Evolutionary conservation across 208 protist species (phyloP), one percentile per base, ranked within the genome.

Genomic region (Trichomonas gallinae): DNA sequence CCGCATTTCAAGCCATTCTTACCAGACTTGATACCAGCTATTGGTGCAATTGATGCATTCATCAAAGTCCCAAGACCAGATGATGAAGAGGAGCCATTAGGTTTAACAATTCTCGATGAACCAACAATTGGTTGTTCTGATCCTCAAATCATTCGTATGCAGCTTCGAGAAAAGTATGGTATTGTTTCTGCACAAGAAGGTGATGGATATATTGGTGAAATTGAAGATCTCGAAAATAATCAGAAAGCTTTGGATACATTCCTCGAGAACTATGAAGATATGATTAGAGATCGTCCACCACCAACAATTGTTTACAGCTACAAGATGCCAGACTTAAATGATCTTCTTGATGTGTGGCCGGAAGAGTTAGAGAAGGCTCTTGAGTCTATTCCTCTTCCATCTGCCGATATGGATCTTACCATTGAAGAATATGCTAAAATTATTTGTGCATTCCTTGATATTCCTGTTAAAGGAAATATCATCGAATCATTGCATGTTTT

Each of bases 401-500:
- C 98, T 13, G 98, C 98, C 0, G 96, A 98, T 31, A 98, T 99
- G 23, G 98, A 99, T 96, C 96, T 99, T 31, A 98, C 99, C 15
- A 96, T 99, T 45, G 98, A 98, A 58, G 98, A 99, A 96, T 99
- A 99, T 96, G 98, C 98, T n/a, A 97, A 98, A 17, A 98, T 98
- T 0, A 97, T 99, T 10, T 99, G 99, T 97, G 98, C 98, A 38
- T 97, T 99, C 34, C 97, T 99, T 36, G 99, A 99, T 96, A 99
- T 99, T 63, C 99, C 99, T 13, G 99, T 99, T 3, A 99, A 99
- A 98, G 98, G 97, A 21, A 97, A 88, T 96, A 97, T 99, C n/a
- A 98, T 99, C 82, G 99, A 99, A 97, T 99, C 98, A 0, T 98
- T 99, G 13, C 99, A 99, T 97, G 97, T 99, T 36, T 98, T 99